A percentile compares a stretch with the other conserved stretches of the same genome.
Evolutionary conservation across 768 basidiomycete species (phyloP).

Genomic region (Symmetrospora coprosmae): DNA sequence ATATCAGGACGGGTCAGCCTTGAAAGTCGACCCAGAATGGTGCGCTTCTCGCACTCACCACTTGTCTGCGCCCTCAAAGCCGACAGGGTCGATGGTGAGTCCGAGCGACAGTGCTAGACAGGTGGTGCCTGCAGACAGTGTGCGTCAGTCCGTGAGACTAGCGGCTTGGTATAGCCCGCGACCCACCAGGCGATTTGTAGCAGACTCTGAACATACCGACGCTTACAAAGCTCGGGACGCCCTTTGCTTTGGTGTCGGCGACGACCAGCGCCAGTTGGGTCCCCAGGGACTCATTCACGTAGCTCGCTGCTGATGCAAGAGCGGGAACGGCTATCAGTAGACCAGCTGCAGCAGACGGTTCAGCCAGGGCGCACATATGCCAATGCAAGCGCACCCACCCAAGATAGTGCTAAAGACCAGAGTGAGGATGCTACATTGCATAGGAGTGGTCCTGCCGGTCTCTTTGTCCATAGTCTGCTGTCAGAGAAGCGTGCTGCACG

Average conservation of each 20-base stretch:
- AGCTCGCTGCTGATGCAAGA: too few species aligned
- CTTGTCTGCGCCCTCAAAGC: constrained; percentile 9
- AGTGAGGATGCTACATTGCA: too few species aligned
- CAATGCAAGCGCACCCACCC: too few species aligned
- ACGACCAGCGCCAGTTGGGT: not conserved
- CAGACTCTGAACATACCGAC: constrained; percentile 20
- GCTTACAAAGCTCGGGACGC: not conserved
- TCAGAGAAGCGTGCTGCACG: too few species aligned
- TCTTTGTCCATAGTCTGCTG: too few species aligned
- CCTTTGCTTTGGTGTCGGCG: not conserved
- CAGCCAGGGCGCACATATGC: not conserved
- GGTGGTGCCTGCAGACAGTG: not conserved
- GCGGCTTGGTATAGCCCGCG: not conserved
- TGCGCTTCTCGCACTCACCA: not conserved
- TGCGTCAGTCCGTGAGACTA: not conserved
- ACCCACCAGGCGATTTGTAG: constrained; percentile 8
- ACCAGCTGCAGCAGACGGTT: not conserved
- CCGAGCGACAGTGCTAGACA: not conserved
- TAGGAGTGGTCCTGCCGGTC: too few species aligned
- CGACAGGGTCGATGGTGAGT: not conserved
- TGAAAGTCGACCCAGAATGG: not conserved
- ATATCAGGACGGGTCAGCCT: not conserved
- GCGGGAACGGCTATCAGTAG: too few species aligned
- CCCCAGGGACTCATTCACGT: not conserved
- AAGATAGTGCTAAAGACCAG: too few species aligned